These are phyloP conservation scores for Pisolithus tinctorius DNA, from an alignment of 768 basidiomycete genomes.

Conservation along the genomic window DNA sequence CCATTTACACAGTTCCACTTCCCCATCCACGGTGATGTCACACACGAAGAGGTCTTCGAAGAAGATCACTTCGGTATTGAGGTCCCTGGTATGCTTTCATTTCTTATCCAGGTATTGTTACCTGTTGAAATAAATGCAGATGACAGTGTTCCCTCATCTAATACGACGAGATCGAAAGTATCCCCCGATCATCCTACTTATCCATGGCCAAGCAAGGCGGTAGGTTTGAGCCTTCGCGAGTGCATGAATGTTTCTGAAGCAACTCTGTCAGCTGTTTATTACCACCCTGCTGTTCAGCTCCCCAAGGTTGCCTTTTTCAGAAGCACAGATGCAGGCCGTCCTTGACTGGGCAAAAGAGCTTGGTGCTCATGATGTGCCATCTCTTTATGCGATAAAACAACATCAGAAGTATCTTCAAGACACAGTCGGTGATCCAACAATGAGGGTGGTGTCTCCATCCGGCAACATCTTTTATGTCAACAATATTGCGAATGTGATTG, in stretches of 20 bases:
- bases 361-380: conserved; percentile 18
- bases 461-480: conserved; percentile 24
- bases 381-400: conserved; percentile 9
- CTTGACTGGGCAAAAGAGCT: conserved; percentile 23
- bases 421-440: conserved; percentile 16
- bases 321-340: conserved; percentile 20
- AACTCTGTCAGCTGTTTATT: conserved; percentile 20
- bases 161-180: no score
- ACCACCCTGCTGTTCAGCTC: conserved; percentile 25
- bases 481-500: conserved; percentile 5
- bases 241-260: background rate
- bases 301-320: conserved; percentile 21
- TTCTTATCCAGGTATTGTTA: no score
- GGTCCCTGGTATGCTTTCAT: no score
- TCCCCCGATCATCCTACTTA: no score
- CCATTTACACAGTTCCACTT: no score
- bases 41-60: no score
- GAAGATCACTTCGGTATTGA: no score
- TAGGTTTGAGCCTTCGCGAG: no score
- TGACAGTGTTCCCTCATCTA: no score
- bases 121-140: no score
- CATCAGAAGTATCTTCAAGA: background rate
- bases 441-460: conserved; percentile 10
- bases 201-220: no score
- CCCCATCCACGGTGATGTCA: no score